Conservation (phyloP, 805 yeast species). For the Debaryomyces hansenii region DNA sequence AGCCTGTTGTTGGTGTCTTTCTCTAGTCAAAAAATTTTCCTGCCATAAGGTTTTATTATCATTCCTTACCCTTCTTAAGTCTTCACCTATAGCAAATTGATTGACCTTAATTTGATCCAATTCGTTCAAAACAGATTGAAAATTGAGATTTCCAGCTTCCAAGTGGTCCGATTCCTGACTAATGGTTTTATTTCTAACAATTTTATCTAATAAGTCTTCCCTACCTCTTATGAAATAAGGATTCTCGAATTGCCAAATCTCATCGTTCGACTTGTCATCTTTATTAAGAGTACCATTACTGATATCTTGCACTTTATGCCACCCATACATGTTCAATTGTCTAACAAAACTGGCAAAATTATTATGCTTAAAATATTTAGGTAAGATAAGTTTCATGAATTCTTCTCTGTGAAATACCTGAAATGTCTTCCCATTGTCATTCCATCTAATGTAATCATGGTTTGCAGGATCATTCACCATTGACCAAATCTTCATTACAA, state of each 20-base stretch:
- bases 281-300: conserved; percentile 64
- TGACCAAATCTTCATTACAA: conserved; percentile 90
- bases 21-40: conserved; percentile 80
- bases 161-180: conserved; percentile 19
- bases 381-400: conserved; percentile 81
- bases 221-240: conserved; percentile 74
- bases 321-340: conserved; percentile 97
- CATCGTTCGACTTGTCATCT: conserved; percentile 57
- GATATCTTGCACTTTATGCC: conserved; percentile 97
- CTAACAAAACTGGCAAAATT: conserved; percentile 95
- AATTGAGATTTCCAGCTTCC: conserved; percentile 37
- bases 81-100: conserved; percentile 81
- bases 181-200: conserved; percentile 68
- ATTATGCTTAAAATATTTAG: conserved; percentile 90
- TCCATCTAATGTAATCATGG: conserved; percentile 76
- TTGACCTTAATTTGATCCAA: conserved; percentile 73
- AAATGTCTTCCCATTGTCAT: conserved; percentile 80
- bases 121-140: conserved; percentile 61
- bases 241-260: conserved; percentile 85
- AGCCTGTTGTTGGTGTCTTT: conserved; percentile 80
- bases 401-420: conserved; percentile 80
- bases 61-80: conserved; percentile 74
- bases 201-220: conserved; percentile 82
- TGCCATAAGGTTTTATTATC: conserved; percentile 93
- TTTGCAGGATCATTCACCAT: conserved; percentile 87